Evolutionary conservation across 352 stramenopile species (phyloP).

Genomic region (Phytopythium chamaehyphon): DNA sequence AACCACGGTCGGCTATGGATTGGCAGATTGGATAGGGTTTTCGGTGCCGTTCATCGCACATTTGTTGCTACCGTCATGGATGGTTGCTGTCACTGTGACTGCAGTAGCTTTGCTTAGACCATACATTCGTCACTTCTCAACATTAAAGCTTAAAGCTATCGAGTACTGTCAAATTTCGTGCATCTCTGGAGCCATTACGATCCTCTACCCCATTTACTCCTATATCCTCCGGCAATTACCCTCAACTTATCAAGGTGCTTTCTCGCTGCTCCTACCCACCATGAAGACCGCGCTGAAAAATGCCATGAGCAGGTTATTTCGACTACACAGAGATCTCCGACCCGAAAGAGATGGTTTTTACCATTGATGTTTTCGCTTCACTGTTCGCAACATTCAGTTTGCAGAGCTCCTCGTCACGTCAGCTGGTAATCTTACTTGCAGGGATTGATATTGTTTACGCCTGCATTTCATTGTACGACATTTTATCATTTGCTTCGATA

Average conservation of each 20-base stretch:
- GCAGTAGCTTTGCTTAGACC: not conserved
- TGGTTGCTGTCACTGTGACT: not conserved
- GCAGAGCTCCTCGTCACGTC: constrained; percentile 17
- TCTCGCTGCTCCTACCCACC: constrained; percentile 18
- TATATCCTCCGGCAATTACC: not conserved
- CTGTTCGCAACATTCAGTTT: constrained; percentile 24
- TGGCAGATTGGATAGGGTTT: not conserved
- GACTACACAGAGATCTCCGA: constrained; percentile 13
- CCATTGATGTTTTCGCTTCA: constrained; percentile 17
- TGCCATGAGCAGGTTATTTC: constrained; percentile 10
- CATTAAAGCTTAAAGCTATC: not conserved
- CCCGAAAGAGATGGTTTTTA: constrained; percentile 18
- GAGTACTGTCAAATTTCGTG: not conserved
- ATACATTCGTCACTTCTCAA: not conserved
- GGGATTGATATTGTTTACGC: constrained; percentile 18
- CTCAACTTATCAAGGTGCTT: constrained; percentile 8
- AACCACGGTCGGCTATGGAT: not conserved
- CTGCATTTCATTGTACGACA: constrained; percentile 15
- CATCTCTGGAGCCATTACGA: not conserved
- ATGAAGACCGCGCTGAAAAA: constrained; percentile 28
- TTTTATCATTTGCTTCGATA: constrained; percentile 8
- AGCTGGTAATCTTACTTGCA: constrained; percentile 13
- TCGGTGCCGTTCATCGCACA: constrained; percentile 2
- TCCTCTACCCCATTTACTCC: constrained; percentile 5
- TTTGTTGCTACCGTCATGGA: not conserved